phyloP scores from a whole-genome alignment of 345 rosid genomes.

The Linum lewisii region DNA sequence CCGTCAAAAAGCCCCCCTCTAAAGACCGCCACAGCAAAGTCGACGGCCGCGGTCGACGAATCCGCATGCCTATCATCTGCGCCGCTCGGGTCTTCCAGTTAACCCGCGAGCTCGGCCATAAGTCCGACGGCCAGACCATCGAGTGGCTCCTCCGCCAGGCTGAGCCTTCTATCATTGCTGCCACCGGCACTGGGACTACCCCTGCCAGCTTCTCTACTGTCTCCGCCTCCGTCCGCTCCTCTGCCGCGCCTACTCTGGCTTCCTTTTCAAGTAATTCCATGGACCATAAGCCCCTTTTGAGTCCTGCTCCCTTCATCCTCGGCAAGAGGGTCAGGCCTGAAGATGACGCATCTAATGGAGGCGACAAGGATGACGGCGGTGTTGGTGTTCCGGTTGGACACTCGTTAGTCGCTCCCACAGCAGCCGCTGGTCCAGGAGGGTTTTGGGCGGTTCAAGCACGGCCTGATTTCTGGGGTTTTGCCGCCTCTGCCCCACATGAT shows the following conservation, averaged over 20 bases:
- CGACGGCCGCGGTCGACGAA: constrained; percentile 90
- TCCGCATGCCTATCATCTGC: constrained; percentile 98
- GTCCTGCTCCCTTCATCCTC: constrained; percentile 70
- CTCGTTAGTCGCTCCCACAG: constrained; percentile 32
- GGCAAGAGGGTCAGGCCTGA: constrained; percentile 76
- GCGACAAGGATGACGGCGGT: background rate
- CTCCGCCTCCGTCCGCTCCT: constrained; percentile 58
- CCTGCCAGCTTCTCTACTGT: constrained; percentile 86
- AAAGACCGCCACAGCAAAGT: constrained; percentile 98
- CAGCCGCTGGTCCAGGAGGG: constrained; percentile 34
- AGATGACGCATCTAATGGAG: constrained; percentile 26
- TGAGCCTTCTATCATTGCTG: constrained; percentile 96
- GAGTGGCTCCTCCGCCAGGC: constrained; percentile 99
- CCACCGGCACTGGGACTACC: constrained; percentile 93
- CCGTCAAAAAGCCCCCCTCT: constrained; percentile 78
- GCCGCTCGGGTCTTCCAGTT: constrained; percentile 98
- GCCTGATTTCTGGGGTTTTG: constrained; percentile 85
- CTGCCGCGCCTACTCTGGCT: constrained; percentile 27
- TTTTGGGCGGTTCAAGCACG: constrained; percentile 85
- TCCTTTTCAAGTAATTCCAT: constrained; percentile 24
- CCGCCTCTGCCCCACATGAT: constrained; percentile 47
- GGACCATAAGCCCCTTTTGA: constrained; percentile 68
- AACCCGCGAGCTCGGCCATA: constrained; percentile 94
- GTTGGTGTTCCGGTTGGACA: constrained; percentile 15
- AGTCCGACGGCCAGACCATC: constrained; percentile 96